Evolutionary conservation across 352 stramenopile genomes (phyloP).

Genomic region (Pilasporangium apinafurcum): DNA sequence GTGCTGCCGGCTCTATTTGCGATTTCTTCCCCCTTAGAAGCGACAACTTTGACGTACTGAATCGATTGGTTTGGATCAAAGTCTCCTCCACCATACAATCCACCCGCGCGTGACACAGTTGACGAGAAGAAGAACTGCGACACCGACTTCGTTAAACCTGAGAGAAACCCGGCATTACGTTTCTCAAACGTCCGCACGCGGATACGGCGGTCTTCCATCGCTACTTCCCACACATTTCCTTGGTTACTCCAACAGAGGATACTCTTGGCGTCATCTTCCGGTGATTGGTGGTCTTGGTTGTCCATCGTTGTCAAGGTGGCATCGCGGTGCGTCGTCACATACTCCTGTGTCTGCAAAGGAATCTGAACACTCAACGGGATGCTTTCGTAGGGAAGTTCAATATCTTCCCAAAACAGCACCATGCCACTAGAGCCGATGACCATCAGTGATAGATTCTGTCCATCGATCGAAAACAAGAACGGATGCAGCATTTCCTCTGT

Average conservation of each 20-base stretch:
- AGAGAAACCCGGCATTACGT: slow-evolving; percentile 54
- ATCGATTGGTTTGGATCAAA: slow-evolving; percentile 51
- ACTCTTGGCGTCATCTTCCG: slow-evolving; percentile 26
- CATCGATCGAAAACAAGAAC: slow-evolving; percentile 64
- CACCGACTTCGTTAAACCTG: slow-evolving; percentile 64
- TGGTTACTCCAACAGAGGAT: slow-evolving; percentile 79
- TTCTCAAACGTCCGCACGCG: slow-evolving; percentile 71
- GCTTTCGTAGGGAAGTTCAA: slow-evolving; percentile 72
- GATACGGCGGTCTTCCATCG: slow-evolving; percentile 73
- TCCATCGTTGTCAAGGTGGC: slow-evolving; percentile 13
- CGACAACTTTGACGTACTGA: slow-evolving; percentile 41
- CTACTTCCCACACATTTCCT: slow-evolving; percentile 74
- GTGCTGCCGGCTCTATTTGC: slow-evolving; percentile 5
- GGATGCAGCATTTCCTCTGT: slow-evolving; percentile 37
- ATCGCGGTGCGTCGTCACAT: slow-evolving; percentile 38
- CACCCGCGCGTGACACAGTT: slow-evolving; percentile 17
- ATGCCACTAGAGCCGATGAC: slow-evolving; percentile 50
- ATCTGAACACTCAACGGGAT: slow-evolving; percentile 76
- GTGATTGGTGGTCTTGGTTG: slow-evolving; percentile 6
- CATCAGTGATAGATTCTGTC: slow-evolving; percentile 65
- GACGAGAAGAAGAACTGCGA: slow-evolving; percentile 75
- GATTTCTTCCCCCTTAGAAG: slow-evolving; percentile 14
- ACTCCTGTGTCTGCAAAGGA: slow-evolving; percentile 41
- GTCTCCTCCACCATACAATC: slow-evolving; percentile 6
- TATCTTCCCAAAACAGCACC: slow-evolving; percentile 80